Evolutionary conservation across 805 yeast species (phyloP), one percentile per base, ranked within the genome.

Genomic region (Cephaloascus albidus): DNA sequence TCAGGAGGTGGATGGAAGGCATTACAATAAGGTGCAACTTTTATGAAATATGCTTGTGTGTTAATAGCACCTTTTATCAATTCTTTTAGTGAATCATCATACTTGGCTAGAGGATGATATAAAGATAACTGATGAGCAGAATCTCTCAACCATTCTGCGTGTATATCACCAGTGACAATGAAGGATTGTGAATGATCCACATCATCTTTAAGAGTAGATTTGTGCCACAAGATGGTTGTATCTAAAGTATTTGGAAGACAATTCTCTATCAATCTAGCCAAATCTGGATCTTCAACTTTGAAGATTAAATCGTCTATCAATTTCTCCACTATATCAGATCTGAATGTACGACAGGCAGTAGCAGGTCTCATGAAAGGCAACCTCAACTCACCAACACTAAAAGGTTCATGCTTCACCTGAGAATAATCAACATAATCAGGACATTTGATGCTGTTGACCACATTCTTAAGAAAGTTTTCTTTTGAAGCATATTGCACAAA

Each of bases 131-230:
- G 96, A 48, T 93, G 65, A 1, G 95, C 85, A 1, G 94, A 79
- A 57, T 87, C 96, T 39, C 96, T 61, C 37, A 87, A 62, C 96
- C 96, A 87, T 57, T 87, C 95, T 2, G 96, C 96, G 55, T 85
- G 88, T 40, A 87, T 87, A 53, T 87, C 96, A 8, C 96, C 96
- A 0, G 96, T 87, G 26, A 86, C 90, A 1, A 87, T 74, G 57
- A 87, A 87, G 1, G 94, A 68, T 44, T 78, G 74, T 1, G 88
- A 60, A 10, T 41, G 45, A 2, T 36, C 43, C 15, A 46, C 38
- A 17, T 45, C 38, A 40, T 37, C 32, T 12, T 47, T 49, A 15
- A 55, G 47, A 3, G 52, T 46, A 2, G 41, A 26, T 33, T 32
- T 38, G 55, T 81, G 86, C 85, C 87, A 87, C 39, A 84, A 63